phyloP scores from a whole-genome alignment of 2,329 filamentous ascomycete species.

The Aspergillus cejpii region DNA sequence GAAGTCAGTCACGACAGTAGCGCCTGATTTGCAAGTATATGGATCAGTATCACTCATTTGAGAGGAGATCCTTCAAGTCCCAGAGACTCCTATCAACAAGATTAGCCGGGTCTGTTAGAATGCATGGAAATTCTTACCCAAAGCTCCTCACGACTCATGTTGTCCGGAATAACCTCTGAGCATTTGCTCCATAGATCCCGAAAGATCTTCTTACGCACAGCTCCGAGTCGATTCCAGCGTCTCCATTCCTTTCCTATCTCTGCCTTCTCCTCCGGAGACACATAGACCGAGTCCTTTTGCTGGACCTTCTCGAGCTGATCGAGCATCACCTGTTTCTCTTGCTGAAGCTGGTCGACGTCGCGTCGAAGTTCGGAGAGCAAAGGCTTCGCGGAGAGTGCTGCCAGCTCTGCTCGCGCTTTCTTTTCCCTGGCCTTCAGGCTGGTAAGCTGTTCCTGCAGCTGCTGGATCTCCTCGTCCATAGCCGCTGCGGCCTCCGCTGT shows the following conservation, averaged over 20 bases:
- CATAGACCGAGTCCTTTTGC: slow-evolving; percentile 35
- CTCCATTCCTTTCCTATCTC: slow-evolving; percentile 44
- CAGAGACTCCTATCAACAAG: slow-evolving; percentile 27
- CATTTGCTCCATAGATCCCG: slow-evolving; percentile 47
- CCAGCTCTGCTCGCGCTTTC: slow-evolving; percentile 43
- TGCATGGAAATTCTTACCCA: slow-evolving; percentile 36
- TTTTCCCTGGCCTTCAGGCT: slow-evolving; percentile 45
- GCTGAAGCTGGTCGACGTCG: slow-evolving; percentile 40
- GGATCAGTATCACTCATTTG: slow-evolving; percentile 17
- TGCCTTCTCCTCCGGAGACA: slow-evolving; percentile 46
- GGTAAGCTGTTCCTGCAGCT: slow-evolving; percentile 43
- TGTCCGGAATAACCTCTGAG: slow-evolving; percentile 44
- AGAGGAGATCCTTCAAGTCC: slow-evolving; percentile 32
- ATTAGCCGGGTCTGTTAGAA: slow-evolving; percentile 6
- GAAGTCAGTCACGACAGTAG: too few species aligned
- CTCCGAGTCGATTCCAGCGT: slow-evolving; percentile 39
- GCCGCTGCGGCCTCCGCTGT: slow-evolving; percentile 45
- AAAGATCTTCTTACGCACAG: slow-evolving; percentile 44
- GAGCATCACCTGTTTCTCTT: slow-evolving; percentile 39
- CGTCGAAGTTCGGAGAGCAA: slow-evolving; percentile 47
- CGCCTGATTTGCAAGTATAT: too few species aligned
- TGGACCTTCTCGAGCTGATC: slow-evolving; percentile 39
- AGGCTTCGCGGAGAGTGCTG: slow-evolving; percentile 44
- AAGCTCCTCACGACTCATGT: slow-evolving; percentile 44
- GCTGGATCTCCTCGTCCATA: slow-evolving; percentile 45